These are phyloP conservation scores for Thelephora ganbajun DNA, from an alignment of 768 basidiomycete species.

Conservation along the genomic window DNA sequence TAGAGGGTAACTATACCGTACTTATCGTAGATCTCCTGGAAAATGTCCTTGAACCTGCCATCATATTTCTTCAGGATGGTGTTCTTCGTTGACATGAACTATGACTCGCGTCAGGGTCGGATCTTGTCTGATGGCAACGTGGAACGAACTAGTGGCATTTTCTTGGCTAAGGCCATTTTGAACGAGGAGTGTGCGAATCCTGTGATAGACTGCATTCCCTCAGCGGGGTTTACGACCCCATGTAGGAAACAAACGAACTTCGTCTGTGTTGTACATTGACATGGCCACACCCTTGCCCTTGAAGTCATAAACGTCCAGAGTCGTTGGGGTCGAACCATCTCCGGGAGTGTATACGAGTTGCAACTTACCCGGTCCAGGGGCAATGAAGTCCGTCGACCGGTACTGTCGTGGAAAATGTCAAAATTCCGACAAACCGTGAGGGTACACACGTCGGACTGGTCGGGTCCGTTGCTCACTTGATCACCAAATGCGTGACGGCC, in stretches of 20 bases:
- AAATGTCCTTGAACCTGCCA: conserved; percentile 98
- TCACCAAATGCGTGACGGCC: conserved; percentile 97
- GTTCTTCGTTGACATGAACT: conserved; percentile 98
- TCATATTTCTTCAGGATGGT: conserved; percentile 97
- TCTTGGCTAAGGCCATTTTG: conserved; percentile 84
- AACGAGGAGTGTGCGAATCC: conserved; percentile 97
- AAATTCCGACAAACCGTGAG: not conserved
- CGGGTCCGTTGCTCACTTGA: conserved; percentile 35
- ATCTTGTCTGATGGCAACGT: not conserved
- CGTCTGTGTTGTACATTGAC: conserved; percentile 98
- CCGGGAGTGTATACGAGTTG: conserved; percentile 82
- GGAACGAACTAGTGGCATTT: conserved; percentile 48
- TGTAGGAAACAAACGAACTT: conserved; percentile 28
- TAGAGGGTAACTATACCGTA: conserved; percentile 15
- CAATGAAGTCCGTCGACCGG: conserved; percentile 86
- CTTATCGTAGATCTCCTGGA: conserved; percentile 89
- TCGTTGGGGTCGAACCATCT: conserved; percentile 52
- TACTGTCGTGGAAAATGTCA: conserved; percentile 34
- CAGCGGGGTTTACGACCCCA: not conserved
- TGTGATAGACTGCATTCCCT: conserved; percentile 52
- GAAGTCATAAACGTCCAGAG: conserved; percentile 86
- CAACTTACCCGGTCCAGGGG: conserved; percentile 85
- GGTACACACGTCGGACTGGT: not conserved
- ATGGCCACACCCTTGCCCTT: conserved; percentile 86
- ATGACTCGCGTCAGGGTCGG: conserved; percentile 1